Conservation (phyloP, 208 protist genomes). For the Trypanosoma rangeli region DNA sequence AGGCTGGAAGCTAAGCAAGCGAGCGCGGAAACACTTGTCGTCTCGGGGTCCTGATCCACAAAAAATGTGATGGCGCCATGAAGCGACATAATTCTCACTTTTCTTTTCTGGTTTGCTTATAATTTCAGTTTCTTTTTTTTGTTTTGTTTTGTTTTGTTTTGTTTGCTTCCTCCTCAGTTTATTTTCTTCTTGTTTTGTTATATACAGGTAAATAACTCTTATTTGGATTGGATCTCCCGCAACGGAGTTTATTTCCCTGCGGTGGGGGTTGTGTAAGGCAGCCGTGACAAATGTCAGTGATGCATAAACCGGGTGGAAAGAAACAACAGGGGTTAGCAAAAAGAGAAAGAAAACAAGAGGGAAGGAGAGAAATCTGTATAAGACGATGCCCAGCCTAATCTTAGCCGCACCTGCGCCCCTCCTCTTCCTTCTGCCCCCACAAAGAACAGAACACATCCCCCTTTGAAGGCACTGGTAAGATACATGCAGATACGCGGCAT, state of each 20-base stretch:
- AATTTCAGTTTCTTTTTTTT: background rate
- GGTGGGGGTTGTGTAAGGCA: too few relatives aligned
- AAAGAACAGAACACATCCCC: background rate
- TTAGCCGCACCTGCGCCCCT: background rate
- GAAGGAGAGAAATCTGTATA: too few relatives aligned
- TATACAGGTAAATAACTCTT: too few relatives aligned
- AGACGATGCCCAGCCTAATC: too few relatives aligned
- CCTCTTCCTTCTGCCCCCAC: background rate
- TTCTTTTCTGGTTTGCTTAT: conserved; percentile 1
- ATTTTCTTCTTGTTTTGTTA: conserved; percentile 1
- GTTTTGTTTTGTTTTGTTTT: conserved; percentile 5
- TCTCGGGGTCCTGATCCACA: conserved; percentile 47
- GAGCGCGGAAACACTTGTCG: conserved; percentile 53
- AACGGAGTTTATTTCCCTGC: too few relatives aligned
- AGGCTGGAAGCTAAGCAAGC: conserved; percentile 53
- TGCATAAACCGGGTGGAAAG: too few relatives aligned
- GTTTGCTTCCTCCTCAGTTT: conserved; percentile 1
- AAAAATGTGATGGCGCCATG: conserved; percentile 61
- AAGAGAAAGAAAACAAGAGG: too few relatives aligned
- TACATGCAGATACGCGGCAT: too few relatives aligned
- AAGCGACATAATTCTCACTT: conserved; percentile 26
- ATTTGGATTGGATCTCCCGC: too few relatives aligned
- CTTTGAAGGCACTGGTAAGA: too few relatives aligned
- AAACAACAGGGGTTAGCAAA: too few relatives aligned
- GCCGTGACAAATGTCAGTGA: too few relatives aligned